Evolutionary conservation across 805 yeast genomes (phyloP).

Genomic region (Hanseniaspora occidentalis): DNA sequence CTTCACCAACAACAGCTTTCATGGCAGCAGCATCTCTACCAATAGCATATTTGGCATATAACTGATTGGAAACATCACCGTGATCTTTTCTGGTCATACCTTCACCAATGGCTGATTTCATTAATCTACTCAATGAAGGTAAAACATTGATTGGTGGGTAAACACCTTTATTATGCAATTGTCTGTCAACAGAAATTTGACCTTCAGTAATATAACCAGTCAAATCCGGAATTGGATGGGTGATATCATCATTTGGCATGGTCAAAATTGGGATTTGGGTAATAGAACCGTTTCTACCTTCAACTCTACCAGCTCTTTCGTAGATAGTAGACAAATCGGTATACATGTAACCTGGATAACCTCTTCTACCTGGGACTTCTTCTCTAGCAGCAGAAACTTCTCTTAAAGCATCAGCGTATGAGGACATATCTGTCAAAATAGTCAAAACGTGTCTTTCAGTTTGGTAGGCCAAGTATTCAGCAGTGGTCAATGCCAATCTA

Average conservation of each 20-base stretch:
- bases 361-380: slow-evolving; percentile 99
- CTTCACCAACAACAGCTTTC: slow-evolving; percentile 99
- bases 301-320: slow-evolving; percentile 99
- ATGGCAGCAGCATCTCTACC: slow-evolving; percentile 99
- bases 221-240: slow-evolving; percentile 99
- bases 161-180: slow-evolving; percentile 88
- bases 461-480: slow-evolving; percentile 97
- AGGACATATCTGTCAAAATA: slow-evolving; percentile 96
- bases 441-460: slow-evolving; percentile 98
- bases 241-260: slow-evolving; percentile 99
- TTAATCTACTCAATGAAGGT: slow-evolving; percentile 93
- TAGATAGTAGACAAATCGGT: slow-evolving; percentile 98
- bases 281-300: slow-evolving; percentile 98
- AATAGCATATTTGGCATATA: slow-evolving; percentile 97
- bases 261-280: slow-evolving; percentile 98
- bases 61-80: slow-evolving; percentile 97
- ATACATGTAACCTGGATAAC: slow-evolving; percentile 99
- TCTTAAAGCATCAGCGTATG: slow-evolving; percentile 99
- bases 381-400: slow-evolving; percentile 99
- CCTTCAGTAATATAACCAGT: slow-evolving; percentile 99
- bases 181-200: slow-evolving; percentile 95
- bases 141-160: slow-evolving; percentile 98
- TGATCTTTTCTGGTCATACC: slow-evolving; percentile 99
- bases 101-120: slow-evolving; percentile 99
- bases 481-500: slow-evolving; percentile 95